Percentiles rank a stretch among this genome's conserved stretches.
Evolutionary conservation across 345 rosid genomes (phyloP).

Genomic region (Eucalyptus sideroxylon): DNA sequence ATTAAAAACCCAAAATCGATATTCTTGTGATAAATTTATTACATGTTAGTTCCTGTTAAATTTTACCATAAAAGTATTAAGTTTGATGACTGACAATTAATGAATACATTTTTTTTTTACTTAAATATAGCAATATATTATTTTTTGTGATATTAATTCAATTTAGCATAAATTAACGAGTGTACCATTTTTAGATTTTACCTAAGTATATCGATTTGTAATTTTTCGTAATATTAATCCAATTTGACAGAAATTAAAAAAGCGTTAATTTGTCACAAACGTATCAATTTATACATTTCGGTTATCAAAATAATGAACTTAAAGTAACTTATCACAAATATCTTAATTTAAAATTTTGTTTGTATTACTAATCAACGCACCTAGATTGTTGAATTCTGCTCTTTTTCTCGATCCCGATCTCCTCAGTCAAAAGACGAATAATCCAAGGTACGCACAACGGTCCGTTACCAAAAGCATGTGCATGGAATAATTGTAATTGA

Average conservation of each 20-base stretch:
- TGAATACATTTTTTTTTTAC: fast-evolving
- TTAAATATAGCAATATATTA: fast-evolving
- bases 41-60: fast-evolving
- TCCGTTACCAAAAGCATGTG: neutral
- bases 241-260: fast-evolving
- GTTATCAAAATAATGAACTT: no score
- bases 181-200: no score
- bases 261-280: fast-evolving
- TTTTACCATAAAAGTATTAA: fast-evolving
- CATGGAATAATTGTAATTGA: neutral
- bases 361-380: no score
- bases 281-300: fast-evolving
- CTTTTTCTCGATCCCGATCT: neutral
- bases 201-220: fast-evolving
- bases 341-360: no score
- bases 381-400: fast-evolving
- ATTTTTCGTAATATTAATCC: fast-evolving
- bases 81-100: fast-evolving
- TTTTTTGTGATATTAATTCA: no score
- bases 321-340: fast-evolving
- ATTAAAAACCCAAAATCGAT: fast-evolving
- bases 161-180: no score
- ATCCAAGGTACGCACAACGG: neutral
- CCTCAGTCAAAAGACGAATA: neutral
- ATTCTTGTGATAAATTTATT: fast-evolving